Conservation (phyloP, 2,329 filamentous ascomycete species). For the Paecilomyces sp. region DNA sequence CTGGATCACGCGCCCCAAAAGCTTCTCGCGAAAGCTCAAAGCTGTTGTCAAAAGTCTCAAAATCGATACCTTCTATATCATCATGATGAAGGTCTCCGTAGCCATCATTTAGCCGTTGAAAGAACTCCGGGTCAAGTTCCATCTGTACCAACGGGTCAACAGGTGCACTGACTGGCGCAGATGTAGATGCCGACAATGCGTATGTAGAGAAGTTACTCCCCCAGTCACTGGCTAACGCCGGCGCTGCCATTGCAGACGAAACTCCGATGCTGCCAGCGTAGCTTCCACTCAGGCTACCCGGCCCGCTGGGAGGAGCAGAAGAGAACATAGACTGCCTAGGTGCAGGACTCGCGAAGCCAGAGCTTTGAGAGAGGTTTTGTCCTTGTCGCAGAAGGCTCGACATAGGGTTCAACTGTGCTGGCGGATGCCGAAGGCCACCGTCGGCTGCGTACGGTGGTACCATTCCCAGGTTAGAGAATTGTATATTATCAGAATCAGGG, state of each 20-base stretch:
- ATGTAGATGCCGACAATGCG: conserved; percentile 19
- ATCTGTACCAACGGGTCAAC: conserved; percentile 29
- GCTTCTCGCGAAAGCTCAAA: conserved; percentile 1
- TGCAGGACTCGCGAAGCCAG: conserved; percentile 14
- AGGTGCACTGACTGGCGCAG: conserved; percentile 20
- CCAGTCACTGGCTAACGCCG: conserved; percentile 26
- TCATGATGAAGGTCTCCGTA: conserved; percentile 27
- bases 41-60: conserved; percentile 7
- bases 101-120: conserved; percentile 27
- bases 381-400: conserved; percentile 12
- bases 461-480: conserved; percentile 33
- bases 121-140: conserved; percentile 31
- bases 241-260: conserved; percentile 15
- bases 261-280: conserved; percentile 27
- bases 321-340: conserved; percentile 23
- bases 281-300: conserved; percentile 27
- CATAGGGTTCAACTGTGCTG: conserved; percentile 25
- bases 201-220: conserved; percentile 22
- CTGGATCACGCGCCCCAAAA: conserved; percentile 7
- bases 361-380: conserved; percentile 12
- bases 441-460: conserved; percentile 35
- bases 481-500: conserved; percentile 24
- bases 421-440: conserved; percentile 26
- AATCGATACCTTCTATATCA: conserved; percentile 19
- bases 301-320: conserved; percentile 27